A percentile compares a stretch with the other conserved stretches of the same genome.
These are phyloP conservation scores for Piper betle DNA, from an alignment of 164 flowering plant species.

Conservation along the genomic window DNA sequence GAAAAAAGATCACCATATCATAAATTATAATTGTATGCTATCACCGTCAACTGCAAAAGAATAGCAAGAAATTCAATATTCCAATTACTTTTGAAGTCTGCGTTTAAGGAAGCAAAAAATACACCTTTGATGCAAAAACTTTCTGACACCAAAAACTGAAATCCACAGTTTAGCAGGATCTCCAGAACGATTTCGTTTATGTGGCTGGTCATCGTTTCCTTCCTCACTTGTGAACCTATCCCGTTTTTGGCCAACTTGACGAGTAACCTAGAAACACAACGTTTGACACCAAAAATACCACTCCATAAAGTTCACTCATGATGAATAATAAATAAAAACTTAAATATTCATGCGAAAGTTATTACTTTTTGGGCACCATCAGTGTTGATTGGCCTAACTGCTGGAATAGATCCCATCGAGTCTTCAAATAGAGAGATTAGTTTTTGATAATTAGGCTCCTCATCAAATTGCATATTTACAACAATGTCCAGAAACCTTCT, in stretches of 20 bases:
- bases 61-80: not conserved
- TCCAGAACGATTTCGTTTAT: conserved; percentile 79
- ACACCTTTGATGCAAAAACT: conserved; percentile 84
- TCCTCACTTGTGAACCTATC: conserved; percentile 60
- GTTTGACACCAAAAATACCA: not conserved
- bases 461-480: conserved; percentile 86
- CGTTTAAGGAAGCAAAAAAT: not conserved
- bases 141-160: conserved; percentile 70
- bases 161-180: conserved; percentile 92
- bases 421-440: conserved; percentile 66
- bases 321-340: not conserved
- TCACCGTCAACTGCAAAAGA: not conserved
- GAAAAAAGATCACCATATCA: not conserved
- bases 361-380: conserved; percentile 87
- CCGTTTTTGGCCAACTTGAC: conserved; percentile 84
- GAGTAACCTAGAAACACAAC: conserved; percentile 28
- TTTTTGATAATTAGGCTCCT: conserved; percentile 79
- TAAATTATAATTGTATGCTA: not conserved
- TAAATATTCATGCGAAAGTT: no score
- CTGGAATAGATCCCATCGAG: conserved; percentile 64
- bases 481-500: conserved; percentile 75
- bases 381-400: conserved; percentile 68
- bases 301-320: not conserved
- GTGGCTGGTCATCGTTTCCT: conserved; percentile 65
- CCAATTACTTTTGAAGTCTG: not conserved